phyloP scores from a whole-genome alignment of 768 basidiomycete genomes.

The Leccinum disarticulatum region DNA sequence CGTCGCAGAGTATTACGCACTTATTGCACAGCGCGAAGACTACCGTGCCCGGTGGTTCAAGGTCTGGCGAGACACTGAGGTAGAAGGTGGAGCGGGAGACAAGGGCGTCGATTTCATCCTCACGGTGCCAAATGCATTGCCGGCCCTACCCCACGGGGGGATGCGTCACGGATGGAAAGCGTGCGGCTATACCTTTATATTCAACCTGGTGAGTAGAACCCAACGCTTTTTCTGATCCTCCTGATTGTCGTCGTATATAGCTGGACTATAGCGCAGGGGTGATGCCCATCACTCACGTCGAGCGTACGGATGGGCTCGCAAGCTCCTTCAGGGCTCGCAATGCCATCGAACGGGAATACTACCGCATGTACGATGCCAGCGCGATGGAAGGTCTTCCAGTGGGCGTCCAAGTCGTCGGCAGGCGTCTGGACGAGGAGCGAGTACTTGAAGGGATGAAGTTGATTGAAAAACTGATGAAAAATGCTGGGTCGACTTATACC shows the following conservation, averaged over 20 bases:
- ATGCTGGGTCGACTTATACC: conserved; percentile 23
- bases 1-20: conserved; percentile 48
- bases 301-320: conserved; percentile 34
- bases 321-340: conserved; percentile 32
- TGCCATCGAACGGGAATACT: conserved; percentile 39
- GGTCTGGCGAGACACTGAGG: conserved; percentile 30
- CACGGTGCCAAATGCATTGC: conserved; percentile 60
- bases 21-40: conserved; percentile 45
- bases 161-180: conserved; percentile 57
- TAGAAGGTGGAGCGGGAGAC: conserved; percentile 29
- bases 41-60: conserved; percentile 43
- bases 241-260: conserved; percentile 18
- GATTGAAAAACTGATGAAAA: conserved; percentile 32
- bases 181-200: conserved; percentile 64
- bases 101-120: conserved; percentile 60
- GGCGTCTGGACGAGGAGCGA: conserved; percentile 47
- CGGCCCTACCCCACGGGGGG: conserved; percentile 55
- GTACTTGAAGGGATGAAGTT: conserved; percentile 47
- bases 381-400: conserved; percentile 48
- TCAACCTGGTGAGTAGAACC: conserved; percentile 53
- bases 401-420: conserved; percentile 44
- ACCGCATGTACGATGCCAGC: conserved; percentile 40
- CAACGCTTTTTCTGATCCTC: not conserved
- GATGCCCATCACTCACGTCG: conserved; percentile 44
- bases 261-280: conserved; percentile 47